Percentiles rank a stretch among this genome's conserved stretches.
These are phyloP conservation scores for Beta vulgaris DNA, from an alignment of 148 eudicot genomes.

Conservation along the genomic window DNA sequence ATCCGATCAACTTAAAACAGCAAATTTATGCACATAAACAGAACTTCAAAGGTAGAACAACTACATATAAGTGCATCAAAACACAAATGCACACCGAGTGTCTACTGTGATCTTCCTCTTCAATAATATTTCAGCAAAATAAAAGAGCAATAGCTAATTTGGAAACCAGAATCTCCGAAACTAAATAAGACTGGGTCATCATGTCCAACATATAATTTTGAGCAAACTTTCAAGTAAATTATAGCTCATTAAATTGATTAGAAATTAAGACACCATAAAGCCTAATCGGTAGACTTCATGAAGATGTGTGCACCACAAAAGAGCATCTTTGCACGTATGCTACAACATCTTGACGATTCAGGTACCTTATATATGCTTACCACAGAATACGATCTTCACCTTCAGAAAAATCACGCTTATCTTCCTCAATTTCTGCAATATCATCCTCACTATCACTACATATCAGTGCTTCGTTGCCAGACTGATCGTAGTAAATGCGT, in stretches of 20 bases:
- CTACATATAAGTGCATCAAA: background rate
- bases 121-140: background rate
- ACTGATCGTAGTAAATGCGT: conserved; percentile 79
- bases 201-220: background rate
- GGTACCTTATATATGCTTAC: conserved; percentile 36
- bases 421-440: conserved; percentile 49
- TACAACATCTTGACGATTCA: background rate
- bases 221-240: background rate
- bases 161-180: background rate
- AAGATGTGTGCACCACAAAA: background rate
- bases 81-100: background rate
- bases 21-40: background rate
- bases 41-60: background rate
- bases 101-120: background rate
- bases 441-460: conserved; percentile 97
- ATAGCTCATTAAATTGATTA: no score
- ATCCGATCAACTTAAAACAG: background rate
- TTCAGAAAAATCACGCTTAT: conserved; percentile 68
- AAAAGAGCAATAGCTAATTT: background rate
- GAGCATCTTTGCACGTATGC: background rate
- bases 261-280: no score
- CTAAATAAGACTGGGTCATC: background rate
- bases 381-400: conserved; percentile 71
- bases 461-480: conserved; percentile 72
- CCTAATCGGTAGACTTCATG: background rate